Percentiles rank a stretch among this genome's conserved stretches.
Conservation (phyloP, 2,329 filamentous ascomycete species). For the Cladorrhinum sp. region DNA sequence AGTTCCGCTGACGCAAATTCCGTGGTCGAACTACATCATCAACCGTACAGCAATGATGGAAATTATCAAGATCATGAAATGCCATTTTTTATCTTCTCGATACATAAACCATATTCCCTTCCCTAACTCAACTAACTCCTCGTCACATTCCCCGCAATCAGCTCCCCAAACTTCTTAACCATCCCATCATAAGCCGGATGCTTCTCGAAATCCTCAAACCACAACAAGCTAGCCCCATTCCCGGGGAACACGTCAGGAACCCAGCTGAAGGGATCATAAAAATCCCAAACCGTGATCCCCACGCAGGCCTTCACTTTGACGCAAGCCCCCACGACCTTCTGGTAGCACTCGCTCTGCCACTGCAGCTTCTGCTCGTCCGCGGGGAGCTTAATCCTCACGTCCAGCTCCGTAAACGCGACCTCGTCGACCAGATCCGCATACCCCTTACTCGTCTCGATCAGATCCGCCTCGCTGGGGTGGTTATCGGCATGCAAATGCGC, state of each 20-base stretch:
- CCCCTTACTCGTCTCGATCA: constrained; percentile 44
- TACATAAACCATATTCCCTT: too few species aligned
- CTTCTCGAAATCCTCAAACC: constrained; percentile 34
- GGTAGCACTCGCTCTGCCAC: constrained; percentile 47
- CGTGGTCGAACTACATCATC: too few species aligned
- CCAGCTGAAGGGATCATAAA: constrained; percentile 40
- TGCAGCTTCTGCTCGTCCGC: constrained; percentile 38
- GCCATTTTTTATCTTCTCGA: too few species aligned
- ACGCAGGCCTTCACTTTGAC: constrained; percentile 35
- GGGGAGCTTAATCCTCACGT: constrained; percentile 47
- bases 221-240: constrained; percentile 34
- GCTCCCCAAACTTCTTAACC: constrained; percentile 35
- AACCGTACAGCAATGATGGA: too few species aligned
- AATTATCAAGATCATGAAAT: too few species aligned
- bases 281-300: constrained; percentile 43
- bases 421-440: constrained; percentile 49
- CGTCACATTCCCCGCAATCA: constrained; percentile 3
- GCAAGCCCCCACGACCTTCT: constrained; percentile 31
- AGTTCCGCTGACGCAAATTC: too few species aligned
- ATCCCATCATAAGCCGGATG: constrained; percentile 36
- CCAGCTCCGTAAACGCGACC: constrained; percentile 59
- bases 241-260: constrained; percentile 36
- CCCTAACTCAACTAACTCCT: neutral
- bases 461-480: constrained; percentile 43
- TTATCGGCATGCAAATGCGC: constrained; percentile 54